Percentiles rank a stretch among this genome's conserved stretches.
Evolutionary conservation across 352 stramenopile species (phyloP).

Genomic region (Halophytophthora polymorphica): DNA sequence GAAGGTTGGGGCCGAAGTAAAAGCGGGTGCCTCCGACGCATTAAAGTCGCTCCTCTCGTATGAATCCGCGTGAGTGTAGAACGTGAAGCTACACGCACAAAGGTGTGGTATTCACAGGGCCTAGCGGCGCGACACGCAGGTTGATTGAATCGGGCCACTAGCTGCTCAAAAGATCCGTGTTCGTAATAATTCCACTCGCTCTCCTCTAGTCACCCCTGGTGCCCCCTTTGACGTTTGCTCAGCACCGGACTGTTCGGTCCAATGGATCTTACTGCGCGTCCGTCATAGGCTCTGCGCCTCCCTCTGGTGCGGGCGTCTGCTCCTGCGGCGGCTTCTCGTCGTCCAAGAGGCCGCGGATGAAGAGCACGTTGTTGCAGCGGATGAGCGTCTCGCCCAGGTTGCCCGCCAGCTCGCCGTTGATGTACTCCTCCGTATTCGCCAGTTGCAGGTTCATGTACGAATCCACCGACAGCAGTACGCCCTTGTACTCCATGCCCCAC

Average conservation of each 20-base stretch:
- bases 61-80: background rate
- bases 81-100: no score
- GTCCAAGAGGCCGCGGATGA: conserved; percentile 88
- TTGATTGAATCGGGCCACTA: no score
- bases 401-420: conserved; percentile 96
- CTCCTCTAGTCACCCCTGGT: conserved; percentile 10
- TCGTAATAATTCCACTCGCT: background rate
- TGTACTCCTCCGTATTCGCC: conserved; percentile 95
- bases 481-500: conserved; percentile 99
- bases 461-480: conserved; percentile 92
- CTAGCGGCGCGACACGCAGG: no score
- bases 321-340: conserved; percentile 60
- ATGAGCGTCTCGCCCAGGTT: conserved; percentile 98
- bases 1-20: conserved; percentile 2
- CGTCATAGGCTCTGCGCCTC: conserved; percentile 40
- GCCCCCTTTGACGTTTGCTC: background rate
- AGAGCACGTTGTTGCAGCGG: conserved; percentile 99
- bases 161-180: no score
- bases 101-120: no score
- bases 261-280: conserved; percentile 20
- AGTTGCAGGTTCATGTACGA: conserved; percentile 99
- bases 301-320: conserved; percentile 17
- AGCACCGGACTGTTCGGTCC: background rate
- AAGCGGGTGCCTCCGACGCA: no score
- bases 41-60: no score